Percentiles rank a stretch among this genome's conserved stretches.
These are phyloP conservation scores for Solanum hybrid DNA, from an alignment of 305 asterid genomes.

Conservation along the genomic window DNA sequence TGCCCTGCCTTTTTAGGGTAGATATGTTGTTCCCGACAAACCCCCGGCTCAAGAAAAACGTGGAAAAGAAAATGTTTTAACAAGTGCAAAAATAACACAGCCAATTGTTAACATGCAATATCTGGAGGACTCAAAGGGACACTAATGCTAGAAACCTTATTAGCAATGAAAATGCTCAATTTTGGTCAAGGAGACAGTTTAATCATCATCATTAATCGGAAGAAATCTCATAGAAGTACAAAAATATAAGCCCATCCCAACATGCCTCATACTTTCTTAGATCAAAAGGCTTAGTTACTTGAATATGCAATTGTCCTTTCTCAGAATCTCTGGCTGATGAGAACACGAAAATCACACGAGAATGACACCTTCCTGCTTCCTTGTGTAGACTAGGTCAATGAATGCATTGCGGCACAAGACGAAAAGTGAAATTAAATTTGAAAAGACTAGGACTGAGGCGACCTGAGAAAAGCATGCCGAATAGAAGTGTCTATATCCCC, in stretches of 20 bases:
- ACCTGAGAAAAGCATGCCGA: slow-evolving; percentile 82
- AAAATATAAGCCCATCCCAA: neutral
- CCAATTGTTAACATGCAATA: neutral
- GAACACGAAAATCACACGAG: slow-evolving; percentile 11
- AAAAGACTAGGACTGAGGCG: slow-evolving; percentile 15
- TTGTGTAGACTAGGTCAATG: slow-evolving; percentile 5
- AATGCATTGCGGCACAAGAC: slow-evolving; percentile 2
- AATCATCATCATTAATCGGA: neutral
- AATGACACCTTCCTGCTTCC: slow-evolving; percentile 6
- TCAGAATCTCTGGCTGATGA: slow-evolving; percentile 13
- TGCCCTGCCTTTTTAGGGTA: neutral
- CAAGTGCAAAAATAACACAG: neutral
- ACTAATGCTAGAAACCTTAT: neutral
- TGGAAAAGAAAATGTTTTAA: neutral
- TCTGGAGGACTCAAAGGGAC: neutral
- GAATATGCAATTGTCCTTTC: slow-evolving; percentile 3
- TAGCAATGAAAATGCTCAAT: neutral
- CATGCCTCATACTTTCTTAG: neutral
- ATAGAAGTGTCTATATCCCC: slow-evolving; percentile 64
- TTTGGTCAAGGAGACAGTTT: neutral
- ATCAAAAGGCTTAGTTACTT: slow-evolving; percentile 3
- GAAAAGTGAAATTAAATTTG: slow-evolving; percentile 4
- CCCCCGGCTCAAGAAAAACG: neutral
- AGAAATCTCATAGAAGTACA: neutral
- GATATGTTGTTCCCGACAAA: neutral